Percentiles rank a stretch among this genome's conserved stretches.
Evolutionary conservation across 2,329 filamentous ascomycete species (phyloP).

Genomic region (Verticillium albo-atrum): DNA sequence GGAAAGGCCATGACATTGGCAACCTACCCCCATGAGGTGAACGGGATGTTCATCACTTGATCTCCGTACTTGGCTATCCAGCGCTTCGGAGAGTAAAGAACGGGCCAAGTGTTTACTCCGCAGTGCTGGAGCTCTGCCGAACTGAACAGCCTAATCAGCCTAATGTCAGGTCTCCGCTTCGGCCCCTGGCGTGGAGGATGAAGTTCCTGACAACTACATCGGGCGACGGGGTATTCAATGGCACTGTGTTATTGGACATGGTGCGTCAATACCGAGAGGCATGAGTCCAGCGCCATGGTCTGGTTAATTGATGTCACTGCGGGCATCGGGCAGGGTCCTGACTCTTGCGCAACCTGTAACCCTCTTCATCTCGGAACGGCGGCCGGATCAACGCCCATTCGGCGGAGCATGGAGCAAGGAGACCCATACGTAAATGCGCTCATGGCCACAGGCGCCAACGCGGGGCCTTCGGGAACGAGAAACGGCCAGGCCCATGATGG

Average conservation of each 20-base stretch:
- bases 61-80: background rate
- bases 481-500: background rate
- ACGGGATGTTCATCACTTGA: background rate
- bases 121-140: background rate
- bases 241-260: background rate
- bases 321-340: too few species aligned
- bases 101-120: background rate
- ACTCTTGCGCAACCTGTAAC: background rate
- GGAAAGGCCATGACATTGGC: background rate
- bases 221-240: background rate
- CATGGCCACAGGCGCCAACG: background rate
- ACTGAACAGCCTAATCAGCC: background rate
- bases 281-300: background rate
- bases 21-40: background rate
- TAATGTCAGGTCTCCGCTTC: background rate
- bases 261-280: background rate
- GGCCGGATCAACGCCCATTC: background rate
- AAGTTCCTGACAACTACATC: conserved; percentile 1
- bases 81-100: background rate
- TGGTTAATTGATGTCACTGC: background rate
- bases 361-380: background rate
- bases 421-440: background rate
- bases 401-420: background rate
- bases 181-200: background rate
- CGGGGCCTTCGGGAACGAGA: background rate